Evolutionary conservation across 2,329 filamentous ascomycete species (phyloP).

Genomic region (Alternaria triticimaculans): DNA sequence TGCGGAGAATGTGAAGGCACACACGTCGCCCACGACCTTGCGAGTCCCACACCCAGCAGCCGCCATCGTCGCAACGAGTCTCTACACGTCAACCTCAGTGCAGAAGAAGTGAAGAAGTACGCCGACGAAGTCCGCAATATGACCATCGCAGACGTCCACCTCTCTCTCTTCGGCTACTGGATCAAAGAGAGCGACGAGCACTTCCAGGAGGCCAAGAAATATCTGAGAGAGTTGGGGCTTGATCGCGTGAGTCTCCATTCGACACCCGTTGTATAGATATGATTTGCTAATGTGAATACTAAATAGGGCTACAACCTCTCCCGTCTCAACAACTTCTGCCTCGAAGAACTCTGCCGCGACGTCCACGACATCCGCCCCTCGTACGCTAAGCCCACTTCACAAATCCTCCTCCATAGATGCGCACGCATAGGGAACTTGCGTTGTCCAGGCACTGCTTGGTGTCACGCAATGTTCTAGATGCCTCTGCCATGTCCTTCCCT

Average conservation of each 20-base stretch:
- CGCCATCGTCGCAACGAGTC: constrained; percentile 1
- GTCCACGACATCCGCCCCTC: constrained; percentile 4
- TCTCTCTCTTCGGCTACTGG: constrained; percentile 36
- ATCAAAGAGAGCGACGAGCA: constrained; percentile 28
- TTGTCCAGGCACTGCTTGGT: constrained; percentile 3
- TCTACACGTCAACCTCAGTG: constrained; percentile 16
- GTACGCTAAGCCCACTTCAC: constrained; percentile 5
- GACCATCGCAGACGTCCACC: constrained; percentile 32
- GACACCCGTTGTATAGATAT: too few species aligned
- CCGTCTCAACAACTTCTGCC: constrained; percentile 17
- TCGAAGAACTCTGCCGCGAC: constrained; percentile 23
- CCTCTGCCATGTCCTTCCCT: neutral
- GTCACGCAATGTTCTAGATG: neutral
- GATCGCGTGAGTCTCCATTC: constrained; percentile 27
- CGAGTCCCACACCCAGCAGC: neutral
- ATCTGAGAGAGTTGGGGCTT: constrained; percentile 36
- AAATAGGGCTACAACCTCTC: constrained; percentile 26
- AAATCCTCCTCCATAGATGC: constrained; percentile 1
- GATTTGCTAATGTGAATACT: neutral
- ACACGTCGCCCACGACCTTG: neutral
- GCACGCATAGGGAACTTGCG: constrained; percentile 5
- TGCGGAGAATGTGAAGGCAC: neutral
- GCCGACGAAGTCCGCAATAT: constrained; percentile 28
- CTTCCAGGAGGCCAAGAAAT: constrained; percentile 28
- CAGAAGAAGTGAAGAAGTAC: constrained; percentile 16